These are phyloP conservation scores for Phaseolus lunatus DNA, from an alignment of 306 rosid genomes.

Conservation along the genomic window DNA sequence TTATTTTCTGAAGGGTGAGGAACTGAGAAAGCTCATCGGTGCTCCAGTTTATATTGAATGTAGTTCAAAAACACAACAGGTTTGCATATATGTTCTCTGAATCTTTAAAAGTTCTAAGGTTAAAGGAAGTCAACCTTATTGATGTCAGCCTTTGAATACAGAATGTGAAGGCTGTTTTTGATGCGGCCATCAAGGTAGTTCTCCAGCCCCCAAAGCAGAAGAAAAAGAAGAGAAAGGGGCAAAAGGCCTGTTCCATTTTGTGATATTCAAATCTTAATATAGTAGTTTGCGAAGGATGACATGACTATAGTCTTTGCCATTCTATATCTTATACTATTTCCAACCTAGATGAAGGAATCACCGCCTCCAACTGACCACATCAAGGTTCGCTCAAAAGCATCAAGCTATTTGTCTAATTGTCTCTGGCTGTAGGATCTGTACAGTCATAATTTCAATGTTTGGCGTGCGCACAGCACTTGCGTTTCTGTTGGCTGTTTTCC, in stretches of 20 bases:
- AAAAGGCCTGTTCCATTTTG: conserved; percentile 80
- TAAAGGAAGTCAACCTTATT: conserved; percentile 28
- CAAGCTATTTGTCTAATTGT: conserved; percentile 53
- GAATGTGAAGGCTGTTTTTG: conserved; percentile 97
- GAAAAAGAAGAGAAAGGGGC: conserved; percentile 82
- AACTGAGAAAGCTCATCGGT: conserved; percentile 82
- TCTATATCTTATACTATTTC: conserved; percentile 49
- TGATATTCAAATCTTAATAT: conserved; percentile 52
- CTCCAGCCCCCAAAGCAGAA: conserved; percentile 94
- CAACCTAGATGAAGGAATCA: conserved; percentile 53
- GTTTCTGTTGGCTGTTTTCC: conserved; percentile 47
- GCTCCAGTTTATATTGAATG: conserved; percentile 91
- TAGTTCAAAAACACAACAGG: conserved; percentile 98
- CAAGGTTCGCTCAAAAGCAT: conserved; percentile 50
- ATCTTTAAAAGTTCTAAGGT: conserved; percentile 7
- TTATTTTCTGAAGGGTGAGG: conserved; percentile 78
- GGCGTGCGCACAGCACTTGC: conserved; percentile 40
- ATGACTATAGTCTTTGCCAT: conserved; percentile 59
- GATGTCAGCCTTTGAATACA: conserved; percentile 47
- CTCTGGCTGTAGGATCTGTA: conserved; percentile 60
- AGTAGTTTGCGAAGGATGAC: conserved; percentile 49
- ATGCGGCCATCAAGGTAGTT: conserved; percentile 93
- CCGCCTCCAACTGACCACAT: conserved; percentile 54
- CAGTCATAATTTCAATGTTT: conserved; percentile 56
- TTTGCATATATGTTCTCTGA: conserved; percentile 55